A percentile compares a stretch with the other conserved stretches of the same genome.
phyloP scores from a whole-genome alignment of 176 grass and related monocot species.

The Carex kokanica region DNA sequence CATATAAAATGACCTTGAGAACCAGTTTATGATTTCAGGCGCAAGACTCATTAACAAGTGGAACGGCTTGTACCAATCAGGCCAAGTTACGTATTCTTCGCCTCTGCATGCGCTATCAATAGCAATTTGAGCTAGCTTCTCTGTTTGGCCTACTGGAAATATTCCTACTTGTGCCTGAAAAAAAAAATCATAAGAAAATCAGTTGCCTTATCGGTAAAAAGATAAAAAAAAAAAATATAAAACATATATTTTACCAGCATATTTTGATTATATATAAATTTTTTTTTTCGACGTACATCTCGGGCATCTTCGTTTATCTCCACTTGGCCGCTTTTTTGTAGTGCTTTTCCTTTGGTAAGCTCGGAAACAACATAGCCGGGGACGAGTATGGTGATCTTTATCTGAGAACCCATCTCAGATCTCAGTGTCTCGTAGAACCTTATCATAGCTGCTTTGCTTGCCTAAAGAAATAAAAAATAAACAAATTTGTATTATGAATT shows the following conservation, averaged over 20 bases:
- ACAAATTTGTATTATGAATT: background rate
- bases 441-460: slow-evolving; percentile 69
- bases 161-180: slow-evolving; percentile 54
- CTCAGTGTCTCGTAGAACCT: slow-evolving; percentile 67
- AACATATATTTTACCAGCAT: background rate
- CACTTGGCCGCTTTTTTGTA: slow-evolving; percentile 62
- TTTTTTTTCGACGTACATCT: slow-evolving; percentile 28
- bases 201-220: background rate
- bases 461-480: slow-evolving; percentile 30
- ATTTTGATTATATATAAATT: background rate
- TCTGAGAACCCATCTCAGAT: slow-evolving; percentile 54
- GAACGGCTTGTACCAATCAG: slow-evolving; percentile 79
- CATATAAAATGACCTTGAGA: slow-evolving; percentile 59
- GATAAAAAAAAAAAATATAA: too few species aligned
- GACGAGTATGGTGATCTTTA: slow-evolving; percentile 63
- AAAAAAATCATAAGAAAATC: background rate
- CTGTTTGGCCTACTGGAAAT: slow-evolving; percentile 59
- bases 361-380: slow-evolving; percentile 78
- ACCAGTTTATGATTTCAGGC: slow-evolving; percentile 67
- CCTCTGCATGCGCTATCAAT: slow-evolving; percentile 60
- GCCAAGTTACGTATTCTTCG: slow-evolving; percentile 62
- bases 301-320: slow-evolving; percentile 61
- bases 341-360: slow-evolving; percentile 72
- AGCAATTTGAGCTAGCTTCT: slow-evolving; percentile 50
- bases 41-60: slow-evolving; percentile 74